phyloP scores from a whole-genome alignment of 352 stramenopile genomes.

The Aphanomyces euteiches region DNA sequence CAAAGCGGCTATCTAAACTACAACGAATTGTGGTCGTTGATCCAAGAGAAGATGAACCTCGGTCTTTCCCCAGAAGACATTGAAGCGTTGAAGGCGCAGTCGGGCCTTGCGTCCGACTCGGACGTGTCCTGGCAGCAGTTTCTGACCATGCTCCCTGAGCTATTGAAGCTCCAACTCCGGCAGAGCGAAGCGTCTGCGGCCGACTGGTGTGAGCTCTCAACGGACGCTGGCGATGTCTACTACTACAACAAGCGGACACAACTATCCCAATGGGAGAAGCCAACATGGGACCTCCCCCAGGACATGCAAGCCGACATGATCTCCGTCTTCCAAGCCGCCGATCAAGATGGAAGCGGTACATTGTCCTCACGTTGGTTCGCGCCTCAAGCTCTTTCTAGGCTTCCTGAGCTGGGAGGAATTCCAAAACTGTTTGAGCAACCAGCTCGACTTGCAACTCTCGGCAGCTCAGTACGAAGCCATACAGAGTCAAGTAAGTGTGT shows the following conservation, averaged over 20 bases:
- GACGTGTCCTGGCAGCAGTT: conserved; percentile 36
- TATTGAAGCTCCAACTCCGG: conserved; percentile 33
- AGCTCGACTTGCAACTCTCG: conserved; percentile 2
- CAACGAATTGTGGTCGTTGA: conserved; percentile 32
- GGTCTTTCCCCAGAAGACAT: conserved; percentile 34
- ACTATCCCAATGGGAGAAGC: conserved; percentile 33
- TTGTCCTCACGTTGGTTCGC: neutral
- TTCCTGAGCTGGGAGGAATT: conserved; percentile 25
- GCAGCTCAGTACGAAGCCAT: conserved; percentile 4
- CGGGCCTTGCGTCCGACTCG: conserved; percentile 21
- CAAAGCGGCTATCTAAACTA: conserved; percentile 33
- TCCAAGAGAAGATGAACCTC: conserved; percentile 32
- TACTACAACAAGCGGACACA: conserved; percentile 43
- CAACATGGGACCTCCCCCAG: conserved; percentile 1
- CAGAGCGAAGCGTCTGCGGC: conserved; percentile 16
- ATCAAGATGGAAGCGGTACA: conserved; percentile 11
- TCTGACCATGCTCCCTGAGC: conserved; percentile 32
- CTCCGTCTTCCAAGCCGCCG: conserved; percentile 15
- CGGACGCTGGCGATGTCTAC: conserved; percentile 31
- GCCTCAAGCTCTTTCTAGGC: neutral
- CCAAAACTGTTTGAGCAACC: conserved; percentile 1
- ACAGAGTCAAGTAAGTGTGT: neutral
- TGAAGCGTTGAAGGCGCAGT: conserved; percentile 28
- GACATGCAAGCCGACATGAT: conserved; percentile 21
- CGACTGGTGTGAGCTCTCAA: conserved; percentile 35